A percentile compares a stretch with the other conserved stretches of the same genome.
phyloP scores from a whole-genome alignment of 768 basidiomycete genomes.

The Russula foetens region DNA sequence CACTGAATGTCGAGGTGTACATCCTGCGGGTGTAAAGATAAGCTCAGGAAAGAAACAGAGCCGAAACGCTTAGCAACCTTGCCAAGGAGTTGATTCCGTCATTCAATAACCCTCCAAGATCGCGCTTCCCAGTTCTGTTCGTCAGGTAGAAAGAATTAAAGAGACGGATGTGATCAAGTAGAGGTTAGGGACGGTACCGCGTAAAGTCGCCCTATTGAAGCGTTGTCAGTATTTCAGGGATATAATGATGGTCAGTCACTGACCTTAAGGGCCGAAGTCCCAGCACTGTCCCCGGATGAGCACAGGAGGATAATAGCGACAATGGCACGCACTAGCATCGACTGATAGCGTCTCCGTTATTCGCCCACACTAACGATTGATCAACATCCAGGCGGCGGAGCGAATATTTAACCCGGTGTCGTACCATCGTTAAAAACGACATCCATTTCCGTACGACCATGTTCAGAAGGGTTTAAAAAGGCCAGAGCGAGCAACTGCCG shows the following conservation, averaged over 20 bases:
- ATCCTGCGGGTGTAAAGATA: slow-evolving; percentile 37
- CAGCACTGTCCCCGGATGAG: slow-evolving; percentile 50
- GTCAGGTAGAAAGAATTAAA: not conserved
- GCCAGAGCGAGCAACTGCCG: slow-evolving; percentile 69
- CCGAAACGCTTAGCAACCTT: slow-evolving; percentile 35
- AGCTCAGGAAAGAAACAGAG: not conserved
- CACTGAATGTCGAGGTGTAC: slow-evolving; percentile 84
- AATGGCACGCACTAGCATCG: slow-evolving; percentile 60
- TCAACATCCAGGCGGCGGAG: slow-evolving; percentile 1
- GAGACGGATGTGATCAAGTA: not conserved
- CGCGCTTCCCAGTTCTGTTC: slow-evolving; percentile 95
- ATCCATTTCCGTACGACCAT: slow-evolving; percentile 54
- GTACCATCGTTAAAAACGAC: slow-evolving; percentile 71
- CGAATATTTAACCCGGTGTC: slow-evolving; percentile 1
- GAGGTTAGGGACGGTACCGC: slow-evolving; percentile 36
- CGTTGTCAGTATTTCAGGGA: slow-evolving; percentile 1
- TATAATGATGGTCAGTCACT: slow-evolving; percentile 21
- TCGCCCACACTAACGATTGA: slow-evolving; percentile 74
- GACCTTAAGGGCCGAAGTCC: slow-evolving; percentile 93
- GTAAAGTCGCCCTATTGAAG: slow-evolving; percentile 72
- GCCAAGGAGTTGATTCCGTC: slow-evolving; percentile 95
- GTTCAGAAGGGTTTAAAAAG: slow-evolving; percentile 46
- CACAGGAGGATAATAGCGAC: not conserved
- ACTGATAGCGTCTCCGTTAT: slow-evolving; percentile 95
- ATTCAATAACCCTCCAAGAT: slow-evolving; percentile 84